These are phyloP conservation scores for Ophiorrhiza pumila DNA, from an alignment of 257 asterid genomes.

Conservation along the genomic window DNA sequence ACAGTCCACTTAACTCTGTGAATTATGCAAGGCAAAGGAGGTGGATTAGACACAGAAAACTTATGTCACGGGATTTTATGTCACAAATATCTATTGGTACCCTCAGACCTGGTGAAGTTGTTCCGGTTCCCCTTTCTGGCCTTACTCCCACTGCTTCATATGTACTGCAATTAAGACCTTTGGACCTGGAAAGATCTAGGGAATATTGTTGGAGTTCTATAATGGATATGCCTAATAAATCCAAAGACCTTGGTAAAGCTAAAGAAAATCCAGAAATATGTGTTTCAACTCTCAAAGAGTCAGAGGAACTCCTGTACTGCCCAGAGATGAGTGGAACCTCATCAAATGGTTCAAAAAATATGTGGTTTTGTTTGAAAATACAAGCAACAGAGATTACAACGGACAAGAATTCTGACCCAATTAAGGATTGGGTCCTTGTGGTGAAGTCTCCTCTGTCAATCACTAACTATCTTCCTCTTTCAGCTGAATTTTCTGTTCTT, in stretches of 20 bases:
- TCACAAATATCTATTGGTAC: conserved; percentile 58
- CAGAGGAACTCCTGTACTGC: conserved; percentile 70
- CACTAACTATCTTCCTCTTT: conserved; percentile 78
- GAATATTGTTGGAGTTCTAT: conserved; percentile 80
- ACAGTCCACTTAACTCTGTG: conserved; percentile 44
- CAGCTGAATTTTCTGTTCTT: conserved; percentile 84
- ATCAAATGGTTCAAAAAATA: conserved; percentile 52
- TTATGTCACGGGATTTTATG: conserved; percentile 29
- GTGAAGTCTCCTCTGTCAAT: conserved; percentile 72
- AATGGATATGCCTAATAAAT: conserved; percentile 43
- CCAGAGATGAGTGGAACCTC: conserved; percentile 64
- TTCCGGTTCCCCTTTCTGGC: conserved; percentile 76
- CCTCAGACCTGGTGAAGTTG: conserved; percentile 68
- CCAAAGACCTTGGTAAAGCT: conserved; percentile 43
- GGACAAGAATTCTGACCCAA: conserved; percentile 63
- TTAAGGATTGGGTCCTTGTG: conserved; percentile 79
- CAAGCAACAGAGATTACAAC: conserved; percentile 80
- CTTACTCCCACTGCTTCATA: conserved; percentile 52
- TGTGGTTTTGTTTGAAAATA: conserved; percentile 81
- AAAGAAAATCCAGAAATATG: conserved; percentile 52
- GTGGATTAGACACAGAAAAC: conserved; percentile 77
- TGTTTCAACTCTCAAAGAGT: conserved; percentile 58
- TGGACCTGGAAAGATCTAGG: conserved; percentile 36
- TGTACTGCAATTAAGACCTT: conserved; percentile 67
- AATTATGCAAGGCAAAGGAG: conserved; percentile 79